Percentiles rank a stretch among this genome's conserved stretches.
Evolutionary conservation across 805 yeast genomes (phyloP).

Genomic region (Yarrowia keelungensis): DNA sequence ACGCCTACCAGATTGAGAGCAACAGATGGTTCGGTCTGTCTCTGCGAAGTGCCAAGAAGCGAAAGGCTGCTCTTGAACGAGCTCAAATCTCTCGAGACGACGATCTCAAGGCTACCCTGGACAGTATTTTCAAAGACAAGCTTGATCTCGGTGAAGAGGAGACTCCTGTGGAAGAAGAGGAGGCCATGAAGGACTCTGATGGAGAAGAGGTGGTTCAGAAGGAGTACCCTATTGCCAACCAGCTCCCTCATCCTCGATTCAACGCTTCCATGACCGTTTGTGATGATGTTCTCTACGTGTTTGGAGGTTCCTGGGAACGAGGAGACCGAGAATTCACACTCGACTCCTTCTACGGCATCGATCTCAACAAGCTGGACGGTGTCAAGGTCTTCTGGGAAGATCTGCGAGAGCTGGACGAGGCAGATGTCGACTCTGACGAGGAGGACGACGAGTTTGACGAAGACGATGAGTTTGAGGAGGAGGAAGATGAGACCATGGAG

Average conservation of each 20-base stretch:
- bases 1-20: slow-evolving; percentile 81
- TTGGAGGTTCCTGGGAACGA: slow-evolving; percentile 88
- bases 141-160: slow-evolving; percentile 52
- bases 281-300: slow-evolving; percentile 82
- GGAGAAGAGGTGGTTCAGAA: slow-evolving; percentile 53
- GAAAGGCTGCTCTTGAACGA: slow-evolving; percentile 59
- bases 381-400: slow-evolving; percentile 91
- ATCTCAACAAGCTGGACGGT: slow-evolving; percentile 86
- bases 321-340: slow-evolving; percentile 86
- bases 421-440: slow-evolving; percentile 58
- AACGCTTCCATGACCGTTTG: slow-evolving; percentile 85
- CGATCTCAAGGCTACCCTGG: slow-evolving; percentile 82
- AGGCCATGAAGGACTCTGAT: slow-evolving; percentile 49
- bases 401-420: slow-evolving; percentile 60
- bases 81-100: slow-evolving; percentile 60
- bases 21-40: slow-evolving; percentile 86
- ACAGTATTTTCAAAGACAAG: slow-evolving; percentile 51
- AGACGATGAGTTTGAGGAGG: slow-evolving; percentile 76
- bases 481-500: slow-evolving; percentile 55
- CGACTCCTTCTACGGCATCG: slow-evolving; percentile 86
- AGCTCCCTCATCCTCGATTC: slow-evolving; percentile 87
- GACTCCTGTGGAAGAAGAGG: slow-evolving; percentile 47
- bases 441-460: slow-evolving; percentile 69
- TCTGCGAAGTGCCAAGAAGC: slow-evolving; percentile 59
- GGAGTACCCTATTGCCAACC: slow-evolving; percentile 63